phyloP scores from a whole-genome alignment of 768 basidiomycete species.

The Galerina marginata region DNA sequence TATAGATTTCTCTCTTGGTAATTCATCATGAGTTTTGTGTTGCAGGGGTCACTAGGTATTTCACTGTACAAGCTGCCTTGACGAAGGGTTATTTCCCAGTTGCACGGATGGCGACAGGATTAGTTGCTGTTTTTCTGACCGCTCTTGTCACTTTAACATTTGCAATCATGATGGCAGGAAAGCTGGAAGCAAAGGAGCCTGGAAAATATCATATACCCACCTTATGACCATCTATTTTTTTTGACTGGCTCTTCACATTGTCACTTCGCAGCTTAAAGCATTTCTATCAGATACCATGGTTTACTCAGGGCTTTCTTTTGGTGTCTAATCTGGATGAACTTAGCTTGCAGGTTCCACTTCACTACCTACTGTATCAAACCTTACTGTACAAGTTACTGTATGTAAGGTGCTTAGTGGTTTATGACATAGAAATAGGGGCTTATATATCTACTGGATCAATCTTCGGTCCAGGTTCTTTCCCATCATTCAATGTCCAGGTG shows the following conservation, averaged over 20 bases:
- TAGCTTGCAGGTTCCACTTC: too few species aligned
- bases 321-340: too few species aligned
- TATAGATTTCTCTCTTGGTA: neutral
- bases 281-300: neutral
- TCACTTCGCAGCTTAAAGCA: neutral
- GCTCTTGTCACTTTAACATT: conserved; percentile 49
- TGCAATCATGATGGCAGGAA: conserved; percentile 43
- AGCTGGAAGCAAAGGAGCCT: conserved; percentile 13
- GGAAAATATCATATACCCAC: neutral
- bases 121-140: conserved; percentile 46
- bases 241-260: neutral
- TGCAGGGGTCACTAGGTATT: conserved; percentile 58
- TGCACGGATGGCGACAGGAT: conserved; percentile 48
- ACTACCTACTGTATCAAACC: too few species aligned
- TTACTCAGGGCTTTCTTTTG: too few species aligned
- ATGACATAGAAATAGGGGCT: too few species aligned
- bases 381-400: too few species aligned
- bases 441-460: too few species aligned
- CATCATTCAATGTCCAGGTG: too few species aligned
- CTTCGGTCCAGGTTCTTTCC: too few species aligned
- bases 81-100: conserved; percentile 57
- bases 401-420: too few species aligned
- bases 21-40: conserved; percentile 1
- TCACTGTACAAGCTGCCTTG: conserved; percentile 54
- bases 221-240: neutral